phyloP scores from a whole-genome alignment of 192 early-diverging fungal genomes.

The Entophlyctis helioformis region DNA sequence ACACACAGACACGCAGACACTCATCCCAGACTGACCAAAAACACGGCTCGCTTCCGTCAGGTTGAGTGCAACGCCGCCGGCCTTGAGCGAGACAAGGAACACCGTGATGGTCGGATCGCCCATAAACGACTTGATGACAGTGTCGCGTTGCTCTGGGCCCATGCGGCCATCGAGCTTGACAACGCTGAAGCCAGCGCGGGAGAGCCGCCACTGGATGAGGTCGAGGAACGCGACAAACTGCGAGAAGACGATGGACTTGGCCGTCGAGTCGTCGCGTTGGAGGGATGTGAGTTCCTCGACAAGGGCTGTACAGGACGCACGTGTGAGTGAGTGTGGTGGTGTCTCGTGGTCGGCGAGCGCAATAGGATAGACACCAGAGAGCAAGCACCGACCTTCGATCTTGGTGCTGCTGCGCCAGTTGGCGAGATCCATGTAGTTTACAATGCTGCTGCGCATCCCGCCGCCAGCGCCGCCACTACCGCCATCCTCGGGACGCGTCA shows the following conservation, averaged over 20 bases:
- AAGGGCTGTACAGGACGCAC: conserved; percentile 34
- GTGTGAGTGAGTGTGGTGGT: not conserved
- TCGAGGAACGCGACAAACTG: conserved; percentile 87
- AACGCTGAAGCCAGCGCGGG: conserved; percentile 72
- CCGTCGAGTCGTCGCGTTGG: conserved; percentile 53
- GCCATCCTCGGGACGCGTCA: conserved; percentile 21
- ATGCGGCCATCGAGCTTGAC: conserved; percentile 83
- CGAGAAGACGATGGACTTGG: conserved; percentile 68
- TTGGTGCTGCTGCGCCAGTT: conserved; percentile 85
- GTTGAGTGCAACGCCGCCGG: conserved; percentile 86
- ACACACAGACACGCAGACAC: not conserved
- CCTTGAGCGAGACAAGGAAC: conserved; percentile 83
- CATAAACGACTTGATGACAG: conserved; percentile 47
- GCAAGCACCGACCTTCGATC: conserved; percentile 48
- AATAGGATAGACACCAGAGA: not conserved
- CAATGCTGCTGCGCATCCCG: conserved; percentile 57
- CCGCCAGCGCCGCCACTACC: conserved; percentile 23
- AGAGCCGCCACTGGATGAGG: conserved; percentile 80
- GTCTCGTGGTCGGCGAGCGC: not conserved
- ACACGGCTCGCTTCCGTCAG: conserved; percentile 81
- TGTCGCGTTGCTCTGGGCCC: conserved; percentile 61
- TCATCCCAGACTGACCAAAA: conserved; percentile 37
- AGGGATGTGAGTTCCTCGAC: conserved; percentile 74
- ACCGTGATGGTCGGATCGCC: conserved; percentile 71
- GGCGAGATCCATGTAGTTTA: conserved; percentile 82